Evolutionary conservation across 441 rosid species (phyloP), one percentile per base, ranked within the genome.

Genomic region (Hypseocharis bilobata): DNA sequence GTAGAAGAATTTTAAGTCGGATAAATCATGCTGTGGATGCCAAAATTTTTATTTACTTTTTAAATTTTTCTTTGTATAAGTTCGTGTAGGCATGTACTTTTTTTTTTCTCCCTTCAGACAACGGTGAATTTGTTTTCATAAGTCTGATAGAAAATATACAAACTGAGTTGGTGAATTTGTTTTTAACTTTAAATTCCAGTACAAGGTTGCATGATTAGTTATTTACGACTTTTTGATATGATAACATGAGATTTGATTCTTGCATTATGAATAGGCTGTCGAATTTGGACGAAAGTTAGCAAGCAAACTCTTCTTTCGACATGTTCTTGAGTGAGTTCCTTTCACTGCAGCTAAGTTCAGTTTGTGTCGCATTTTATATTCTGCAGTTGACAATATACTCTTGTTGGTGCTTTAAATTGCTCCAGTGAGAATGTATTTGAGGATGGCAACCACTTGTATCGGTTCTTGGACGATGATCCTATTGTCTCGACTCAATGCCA

Each of bases 211-310:
- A 0, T 22, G 25, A 13, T 54, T 56, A 11, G 56, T 44, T 10
- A 45, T 32, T 10, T 55, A 38, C 27, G 23, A 51, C 2, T 0
- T 60, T 61, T 30, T 61, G n/a, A n/a, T n/a, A n/a, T 42, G 11
- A 16, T 20, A 20, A 5, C 55, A 19, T 17, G n/a, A n/a, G n/a
- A 49, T 49, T 14, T 49, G 55, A 49, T 36, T 64, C 36, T 49
- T 55, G 32, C 29, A n/a, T 38, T 64, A 25, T 72, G 70, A 19
- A 49, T 80, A 87, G 92, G 96, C 91, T 62, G 70, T 87, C 78
- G 87, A 88, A 80, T 90, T 91, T 70, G 92, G 87, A 40, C 81
- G 85, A 72, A 88, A 86, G 80, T 88, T 91, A 64, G 94, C 87
- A 13, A 77, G 76, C 63, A 78, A 87, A 36, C 87, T 79, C 60